Evolutionary conservation across 164 flowering plant species (phyloP).

Genomic region (Magnolia sinica): DNA sequence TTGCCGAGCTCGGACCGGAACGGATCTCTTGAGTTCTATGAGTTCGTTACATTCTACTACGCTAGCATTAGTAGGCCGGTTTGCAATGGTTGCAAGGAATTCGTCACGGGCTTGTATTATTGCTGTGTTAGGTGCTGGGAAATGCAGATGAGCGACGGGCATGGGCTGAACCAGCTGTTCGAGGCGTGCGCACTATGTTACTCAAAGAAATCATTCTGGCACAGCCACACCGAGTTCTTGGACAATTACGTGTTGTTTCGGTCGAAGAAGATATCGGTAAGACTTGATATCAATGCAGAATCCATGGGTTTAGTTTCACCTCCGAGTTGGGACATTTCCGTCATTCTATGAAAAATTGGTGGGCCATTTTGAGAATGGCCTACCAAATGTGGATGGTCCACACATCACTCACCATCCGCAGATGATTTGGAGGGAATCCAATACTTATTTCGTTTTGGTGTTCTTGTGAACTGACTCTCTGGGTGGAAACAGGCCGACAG

Average conservation of each 20-base stretch:
- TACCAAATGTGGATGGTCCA: too few relatives aligned
- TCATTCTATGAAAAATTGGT: too few relatives aligned
- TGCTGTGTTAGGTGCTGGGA: constrained; percentile 10
- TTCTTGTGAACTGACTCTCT: too few relatives aligned
- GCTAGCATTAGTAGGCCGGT: not conserved
- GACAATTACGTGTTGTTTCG: constrained; percentile 6
- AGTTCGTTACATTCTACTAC: constrained; percentile 6
- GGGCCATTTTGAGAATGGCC: too few relatives aligned
- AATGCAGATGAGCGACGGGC: not conserved
- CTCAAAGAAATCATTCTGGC: not conserved
- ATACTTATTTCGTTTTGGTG: too few relatives aligned
- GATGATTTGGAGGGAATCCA: too few relatives aligned
- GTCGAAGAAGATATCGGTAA: not conserved
- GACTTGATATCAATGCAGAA: too few relatives aligned
- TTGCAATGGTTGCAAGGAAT: not conserved
- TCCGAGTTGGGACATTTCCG: too few relatives aligned
- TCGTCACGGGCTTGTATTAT: not conserved
- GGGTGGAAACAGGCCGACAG: too few relatives aligned
- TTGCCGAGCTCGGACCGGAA: not conserved
- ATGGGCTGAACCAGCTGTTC: not conserved
- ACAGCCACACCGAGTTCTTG: constrained; percentile 6
- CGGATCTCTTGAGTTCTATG: constrained; percentile 1
- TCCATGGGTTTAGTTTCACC: too few relatives aligned
- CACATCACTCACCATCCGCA: too few relatives aligned
- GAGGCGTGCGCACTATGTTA: not conserved